phyloP scores from a whole-genome alignment of 1,139 yeast genomes.

The Pichia inconspicua region DNA sequence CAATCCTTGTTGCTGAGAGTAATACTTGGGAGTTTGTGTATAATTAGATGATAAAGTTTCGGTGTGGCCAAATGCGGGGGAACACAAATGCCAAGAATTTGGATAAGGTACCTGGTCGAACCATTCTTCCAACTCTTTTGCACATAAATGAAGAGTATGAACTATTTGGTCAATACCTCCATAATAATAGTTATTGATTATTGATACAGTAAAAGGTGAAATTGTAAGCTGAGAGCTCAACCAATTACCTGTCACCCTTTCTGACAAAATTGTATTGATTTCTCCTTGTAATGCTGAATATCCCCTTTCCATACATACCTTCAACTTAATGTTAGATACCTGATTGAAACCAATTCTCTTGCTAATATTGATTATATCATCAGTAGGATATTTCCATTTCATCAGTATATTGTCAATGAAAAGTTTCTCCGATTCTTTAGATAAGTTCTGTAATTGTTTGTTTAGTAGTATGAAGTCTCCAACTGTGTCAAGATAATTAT shows the following conservation, averaged over 20 bases:
- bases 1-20: background rate
- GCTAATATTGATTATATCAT: constrained; percentile 33
- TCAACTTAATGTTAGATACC: constrained; percentile 25
- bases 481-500: constrained; percentile 44
- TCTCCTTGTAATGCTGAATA: constrained; percentile 40
- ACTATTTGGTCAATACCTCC: constrained; percentile 47
- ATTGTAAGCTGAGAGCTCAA: constrained; percentile 12
- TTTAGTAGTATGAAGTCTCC: constrained; percentile 47
- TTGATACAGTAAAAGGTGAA: constrained; percentile 37
- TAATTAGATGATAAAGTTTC: background rate
- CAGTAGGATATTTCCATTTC: constrained; percentile 39
- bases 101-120: constrained; percentile 26
- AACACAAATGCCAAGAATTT: constrained; percentile 40
- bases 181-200: constrained; percentile 39
- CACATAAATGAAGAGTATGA: constrained; percentile 33
- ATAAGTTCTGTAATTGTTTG: constrained; percentile 28
- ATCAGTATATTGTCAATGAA: constrained; percentile 26
- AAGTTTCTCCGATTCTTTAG: constrained; percentile 15
- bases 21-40: background rate
- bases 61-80: constrained; percentile 15
- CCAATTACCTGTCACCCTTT: constrained; percentile 10
- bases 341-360: constrained; percentile 28
- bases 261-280: constrained; percentile 20
- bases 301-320: constrained; percentile 45
- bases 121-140: constrained; percentile 34